Evolutionary conservation across 257 asterid species (phyloP).

Genomic region (Solanum sejunctum): DNA sequence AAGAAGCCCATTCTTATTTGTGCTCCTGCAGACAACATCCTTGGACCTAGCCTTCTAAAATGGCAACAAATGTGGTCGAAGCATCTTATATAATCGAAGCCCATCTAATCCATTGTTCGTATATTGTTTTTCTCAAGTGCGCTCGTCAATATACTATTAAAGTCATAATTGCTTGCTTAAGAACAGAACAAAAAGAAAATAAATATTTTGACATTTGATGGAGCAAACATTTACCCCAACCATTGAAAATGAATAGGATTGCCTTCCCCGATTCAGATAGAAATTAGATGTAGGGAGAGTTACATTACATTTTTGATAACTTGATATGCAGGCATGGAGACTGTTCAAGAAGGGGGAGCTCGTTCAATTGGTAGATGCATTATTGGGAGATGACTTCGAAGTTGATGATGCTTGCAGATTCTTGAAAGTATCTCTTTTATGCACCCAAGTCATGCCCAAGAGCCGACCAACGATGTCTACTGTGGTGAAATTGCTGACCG

Average conservation of each 20-base stretch:
- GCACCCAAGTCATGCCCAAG: slow-evolving; percentile 60
- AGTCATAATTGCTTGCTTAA: background rate
- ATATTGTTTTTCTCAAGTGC: background rate
- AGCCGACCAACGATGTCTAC: slow-evolving; percentile 60
- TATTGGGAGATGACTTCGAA: slow-evolving; percentile 19
- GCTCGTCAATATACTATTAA: background rate
- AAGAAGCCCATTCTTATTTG: background rate
- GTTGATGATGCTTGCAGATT: slow-evolving; percentile 44
- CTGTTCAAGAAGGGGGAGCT: slow-evolving; percentile 39
- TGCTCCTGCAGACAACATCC: background rate
- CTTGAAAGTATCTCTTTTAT: slow-evolving; percentile 46
- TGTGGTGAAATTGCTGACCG: slow-evolving; percentile 45
- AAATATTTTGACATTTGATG: background rate
- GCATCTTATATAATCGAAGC: background rate
- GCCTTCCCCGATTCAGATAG: background rate
- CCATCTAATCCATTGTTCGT: background rate
- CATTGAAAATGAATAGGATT: background rate
- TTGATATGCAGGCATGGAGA: slow-evolving; percentile 49
- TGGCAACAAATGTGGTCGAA: background rate
- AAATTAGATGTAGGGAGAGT: background rate
- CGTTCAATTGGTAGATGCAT: slow-evolving; percentile 36
- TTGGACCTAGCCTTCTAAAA: background rate
- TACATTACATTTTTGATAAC: background rate
- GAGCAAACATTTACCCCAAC: background rate
- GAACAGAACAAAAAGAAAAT: background rate